A percentile compares a stretch with the other conserved stretches of the same genome.
Evolutionary conservation across 495 filamentous ascomycete genomes (phyloP).

Genomic region (Hypoxylon fragiforme): DNA sequence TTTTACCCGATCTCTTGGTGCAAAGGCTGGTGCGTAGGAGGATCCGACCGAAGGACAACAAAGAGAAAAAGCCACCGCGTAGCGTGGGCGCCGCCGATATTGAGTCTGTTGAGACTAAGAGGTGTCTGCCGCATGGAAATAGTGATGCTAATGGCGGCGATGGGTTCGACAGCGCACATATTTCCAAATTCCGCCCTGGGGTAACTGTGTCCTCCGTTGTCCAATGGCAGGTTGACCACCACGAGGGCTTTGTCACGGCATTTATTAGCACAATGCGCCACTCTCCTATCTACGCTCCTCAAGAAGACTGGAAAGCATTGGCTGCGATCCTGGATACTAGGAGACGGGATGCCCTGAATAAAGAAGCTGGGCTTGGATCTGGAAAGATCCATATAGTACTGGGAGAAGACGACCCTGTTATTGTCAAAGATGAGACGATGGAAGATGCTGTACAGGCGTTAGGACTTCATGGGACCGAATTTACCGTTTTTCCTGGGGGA

Average conservation of each 20-base stretch:
- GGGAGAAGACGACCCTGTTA: conserved; percentile 57
- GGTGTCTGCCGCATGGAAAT: conserved; percentile 34
- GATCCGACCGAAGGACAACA: conserved; percentile 46
- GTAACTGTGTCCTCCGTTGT: conserved; percentile 46
- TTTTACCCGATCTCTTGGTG: conserved; percentile 62
- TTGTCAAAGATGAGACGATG: conserved; percentile 55
- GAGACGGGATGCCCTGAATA: conserved; percentile 25
- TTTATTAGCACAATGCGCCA: conserved; percentile 55
- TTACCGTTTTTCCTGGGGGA: conserved; percentile 49
- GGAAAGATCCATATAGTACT: conserved; percentile 57
- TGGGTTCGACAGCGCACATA: conserved; percentile 44
- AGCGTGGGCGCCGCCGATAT: conserved; percentile 21
- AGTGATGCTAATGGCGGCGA: conserved; percentile 43
- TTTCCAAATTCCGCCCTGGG: conserved; percentile 42
- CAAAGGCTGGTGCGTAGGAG: conserved; percentile 57
- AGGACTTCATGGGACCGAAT: conserved; percentile 50
- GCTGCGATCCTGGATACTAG: conserved; percentile 52
- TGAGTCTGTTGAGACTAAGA: conserved; percentile 23
- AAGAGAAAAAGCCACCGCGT: conserved; percentile 19
- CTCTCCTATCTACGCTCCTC: conserved; percentile 52
- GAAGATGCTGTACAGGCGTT: conserved; percentile 50
- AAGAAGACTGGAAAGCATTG: conserved; percentile 61
- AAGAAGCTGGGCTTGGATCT: conserved; percentile 43
- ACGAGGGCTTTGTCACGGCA: conserved; percentile 56
- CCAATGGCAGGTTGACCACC: conserved; percentile 57